Conservation (phyloP, 768 basidiomycete species). For the Termitomyces sp. region DNA sequence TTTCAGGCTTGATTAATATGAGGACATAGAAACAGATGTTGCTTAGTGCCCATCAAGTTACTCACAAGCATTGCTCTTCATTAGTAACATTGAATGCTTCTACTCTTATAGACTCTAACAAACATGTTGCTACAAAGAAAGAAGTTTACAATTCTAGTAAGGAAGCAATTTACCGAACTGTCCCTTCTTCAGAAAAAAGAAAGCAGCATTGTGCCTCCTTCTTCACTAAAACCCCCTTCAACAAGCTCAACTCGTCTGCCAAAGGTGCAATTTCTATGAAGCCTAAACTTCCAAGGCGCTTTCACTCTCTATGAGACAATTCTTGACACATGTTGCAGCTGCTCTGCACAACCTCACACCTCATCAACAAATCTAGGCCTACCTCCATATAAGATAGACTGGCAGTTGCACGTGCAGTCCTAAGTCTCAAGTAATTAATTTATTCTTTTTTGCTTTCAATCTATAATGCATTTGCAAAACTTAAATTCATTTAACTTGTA, state of each 20-base stretch:
- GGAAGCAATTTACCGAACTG: not conserved
- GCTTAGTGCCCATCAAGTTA: not conserved
- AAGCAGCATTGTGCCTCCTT: not conserved
- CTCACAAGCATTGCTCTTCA: not conserved
- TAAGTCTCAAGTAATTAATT: no score
- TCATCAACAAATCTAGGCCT: no score
- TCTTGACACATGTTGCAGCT: not conserved
- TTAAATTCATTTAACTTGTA: no score
- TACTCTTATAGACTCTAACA: not conserved
- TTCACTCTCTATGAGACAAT: not conserved
- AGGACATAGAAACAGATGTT: not conserved
- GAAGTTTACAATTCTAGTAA: not conserved
- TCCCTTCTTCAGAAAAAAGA: not conserved
- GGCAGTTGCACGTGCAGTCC: no score
- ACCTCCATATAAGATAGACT: no score
- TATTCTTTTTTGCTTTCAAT: no score
- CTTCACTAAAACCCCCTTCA: not conserved
- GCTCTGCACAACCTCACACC: not conserved
- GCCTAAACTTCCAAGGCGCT: not conserved
- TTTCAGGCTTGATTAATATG: slow-evolving; percentile 15
- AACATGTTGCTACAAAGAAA: not conserved
- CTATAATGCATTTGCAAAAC: no score
- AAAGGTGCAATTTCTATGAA: not conserved
- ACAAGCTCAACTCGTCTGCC: not conserved
- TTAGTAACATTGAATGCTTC: not conserved